A percentile compares a stretch with the other conserved stretches of the same genome.
phyloP scores from a whole-genome alignment of 164 flowering plant genomes.

The Protea cynaroides region DNA sequence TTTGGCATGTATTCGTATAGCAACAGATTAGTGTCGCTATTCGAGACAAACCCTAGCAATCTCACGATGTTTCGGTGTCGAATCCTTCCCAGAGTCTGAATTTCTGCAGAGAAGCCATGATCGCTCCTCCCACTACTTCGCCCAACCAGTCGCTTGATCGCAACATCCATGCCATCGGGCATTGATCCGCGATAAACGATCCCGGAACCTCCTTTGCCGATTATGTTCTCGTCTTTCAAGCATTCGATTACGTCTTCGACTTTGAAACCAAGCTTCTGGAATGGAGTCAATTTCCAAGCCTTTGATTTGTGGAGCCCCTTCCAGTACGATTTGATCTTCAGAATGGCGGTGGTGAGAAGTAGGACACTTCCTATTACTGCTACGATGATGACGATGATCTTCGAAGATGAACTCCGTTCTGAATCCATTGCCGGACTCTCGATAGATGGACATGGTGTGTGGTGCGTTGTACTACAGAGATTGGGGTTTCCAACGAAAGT shows the following conservation, averaged over 20 bases:
- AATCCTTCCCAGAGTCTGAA: constrained; percentile 76
- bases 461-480: constrained; percentile 43
- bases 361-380: constrained; percentile 15
- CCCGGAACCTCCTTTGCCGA: constrained; percentile 95
- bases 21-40: constrained; percentile 66
- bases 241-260: constrained; percentile 80
- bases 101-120: constrained; percentile 85
- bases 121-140: constrained; percentile 46
- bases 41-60: constrained; percentile 74
- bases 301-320: constrained; percentile 27
- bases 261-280: constrained; percentile 63
- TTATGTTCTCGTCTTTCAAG: constrained; percentile 77
- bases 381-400: constrained; percentile 22
- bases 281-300: constrained; percentile 75
- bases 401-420: constrained; percentile 8
- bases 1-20: constrained; percentile 93
- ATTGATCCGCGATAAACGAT: constrained; percentile 84
- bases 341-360: constrained; percentile 8
- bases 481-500: constrained; percentile 65
- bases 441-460: constrained; percentile 20
- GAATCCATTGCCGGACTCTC: neutral
- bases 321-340: constrained; percentile 14
- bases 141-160: constrained; percentile 62
- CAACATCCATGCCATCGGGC: constrained; percentile 63
- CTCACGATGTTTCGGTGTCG: constrained; percentile 83